These are phyloP conservation scores for Boletellus sp. DNA, from an alignment of 768 basidiomycete genomes.

Conservation along the genomic window DNA sequence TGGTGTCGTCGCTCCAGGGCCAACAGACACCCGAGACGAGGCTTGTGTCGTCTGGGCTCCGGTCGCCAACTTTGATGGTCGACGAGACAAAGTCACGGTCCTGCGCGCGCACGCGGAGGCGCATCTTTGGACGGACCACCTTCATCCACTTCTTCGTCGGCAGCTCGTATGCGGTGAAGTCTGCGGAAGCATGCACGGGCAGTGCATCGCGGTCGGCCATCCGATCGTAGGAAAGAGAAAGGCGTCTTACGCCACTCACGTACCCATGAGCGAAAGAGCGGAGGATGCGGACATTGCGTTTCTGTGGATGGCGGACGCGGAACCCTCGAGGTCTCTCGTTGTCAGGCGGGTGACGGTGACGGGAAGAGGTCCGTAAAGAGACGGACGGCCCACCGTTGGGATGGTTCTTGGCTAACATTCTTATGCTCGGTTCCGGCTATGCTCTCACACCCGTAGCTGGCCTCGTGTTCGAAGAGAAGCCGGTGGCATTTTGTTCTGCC, in stretches of 20 bases:
- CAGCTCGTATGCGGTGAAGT: conserved; percentile 23
- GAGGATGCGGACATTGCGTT: conserved; percentile 9
- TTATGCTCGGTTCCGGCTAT: conserved; percentile 15
- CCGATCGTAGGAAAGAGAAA: not conserved
- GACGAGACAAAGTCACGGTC: conserved; percentile 17
- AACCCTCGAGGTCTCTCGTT: not conserved
- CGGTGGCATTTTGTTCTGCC: not conserved
- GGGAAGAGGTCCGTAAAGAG: not conserved
- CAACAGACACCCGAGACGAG: conserved; percentile 5
- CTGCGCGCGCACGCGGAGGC: conserved; percentile 16
- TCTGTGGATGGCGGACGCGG: not conserved
- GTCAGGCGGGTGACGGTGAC: not conserved
- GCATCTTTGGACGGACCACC: conserved; percentile 20
- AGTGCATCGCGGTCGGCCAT: not conserved
- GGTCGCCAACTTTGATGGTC: conserved; percentile 4
- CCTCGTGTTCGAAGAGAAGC: not conserved
- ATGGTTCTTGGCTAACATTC: conserved; percentile 2
- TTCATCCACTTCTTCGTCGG: conserved; percentile 19
- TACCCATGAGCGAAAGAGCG: conserved; percentile 17
- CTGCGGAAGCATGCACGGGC: conserved; percentile 6
- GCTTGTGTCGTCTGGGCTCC: not conserved
- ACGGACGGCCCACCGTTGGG: not conserved
- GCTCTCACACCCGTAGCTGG: not conserved
- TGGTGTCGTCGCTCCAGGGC: conserved; percentile 12
- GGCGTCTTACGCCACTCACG: not conserved